Percentiles rank a stretch among this genome's conserved stretches.
phyloP scores from a whole-genome alignment of 352 stramenopile species.

The Globisporangium spiculum region DNA sequence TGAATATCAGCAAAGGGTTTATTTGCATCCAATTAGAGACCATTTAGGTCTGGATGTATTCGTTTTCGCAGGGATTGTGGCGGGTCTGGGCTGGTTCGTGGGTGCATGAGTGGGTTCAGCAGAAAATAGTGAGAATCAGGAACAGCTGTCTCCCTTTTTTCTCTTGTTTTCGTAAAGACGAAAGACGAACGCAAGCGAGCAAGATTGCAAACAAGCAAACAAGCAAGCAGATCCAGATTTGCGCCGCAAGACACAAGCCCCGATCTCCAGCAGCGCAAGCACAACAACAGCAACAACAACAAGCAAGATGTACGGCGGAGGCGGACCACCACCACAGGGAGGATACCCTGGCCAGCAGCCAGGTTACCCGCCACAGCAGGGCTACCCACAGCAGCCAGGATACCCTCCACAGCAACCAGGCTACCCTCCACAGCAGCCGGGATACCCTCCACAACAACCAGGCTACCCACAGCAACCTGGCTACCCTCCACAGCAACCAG shows the following conservation, averaged over 20 bases:
- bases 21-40: not conserved
- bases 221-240: slow-evolving; percentile 5
- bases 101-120: not conserved
- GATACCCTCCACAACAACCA: slow-evolving; percentile 15
- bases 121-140: not conserved
- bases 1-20: not conserved
- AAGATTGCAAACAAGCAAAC: too few species aligned
- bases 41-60: not conserved
- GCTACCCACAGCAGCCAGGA: slow-evolving; percentile 17
- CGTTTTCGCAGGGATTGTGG: not conserved
- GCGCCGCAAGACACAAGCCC: slow-evolving; percentile 1
- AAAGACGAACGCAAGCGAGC: too few species aligned
- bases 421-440: slow-evolving; percentile 12
- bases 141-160: not conserved
- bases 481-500: slow-evolving; percentile 16
- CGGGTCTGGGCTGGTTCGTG: too few species aligned
- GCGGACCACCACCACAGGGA: slow-evolving; percentile 1
- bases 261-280: not conserved
- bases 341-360: slow-evolving; percentile 17
- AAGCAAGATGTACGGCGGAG: slow-evolving; percentile 13
- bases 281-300: not conserved
- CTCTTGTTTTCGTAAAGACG: not conserved
- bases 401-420: slow-evolving; percentile 12
- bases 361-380: slow-evolving; percentile 18
- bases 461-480: slow-evolving; percentile 10